Percentiles rank a stretch among this genome's conserved stretches.
These are phyloP conservation scores for Carnegiea gigantea DNA, from an alignment of 179 eudicot species.

Conservation along the genomic window DNA sequence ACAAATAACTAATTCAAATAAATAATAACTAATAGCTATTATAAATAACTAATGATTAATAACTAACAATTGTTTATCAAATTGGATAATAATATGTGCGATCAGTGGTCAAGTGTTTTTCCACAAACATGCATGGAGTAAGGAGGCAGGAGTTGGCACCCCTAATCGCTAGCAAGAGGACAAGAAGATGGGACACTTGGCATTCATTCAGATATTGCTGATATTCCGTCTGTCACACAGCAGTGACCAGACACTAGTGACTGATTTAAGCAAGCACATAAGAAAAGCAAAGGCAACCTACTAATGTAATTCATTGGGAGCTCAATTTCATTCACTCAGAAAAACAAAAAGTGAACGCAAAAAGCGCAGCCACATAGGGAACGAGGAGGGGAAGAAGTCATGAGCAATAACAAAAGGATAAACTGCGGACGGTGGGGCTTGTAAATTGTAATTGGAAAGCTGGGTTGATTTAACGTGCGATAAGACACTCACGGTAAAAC, in stretches of 20 bases:
- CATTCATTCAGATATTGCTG: background rate
- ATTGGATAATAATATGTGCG: too few relatives aligned
- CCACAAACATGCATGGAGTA: background rate
- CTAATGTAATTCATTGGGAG: constrained; percentile 11
- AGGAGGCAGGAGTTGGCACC: background rate
- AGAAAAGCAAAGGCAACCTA: background rate
- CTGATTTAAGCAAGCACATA: background rate
- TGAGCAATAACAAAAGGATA: too few relatives aligned
- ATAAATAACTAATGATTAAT: too few relatives aligned
- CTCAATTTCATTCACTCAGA: background rate
- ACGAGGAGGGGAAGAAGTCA: background rate
- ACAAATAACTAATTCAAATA: too few relatives aligned
- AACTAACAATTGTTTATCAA: too few relatives aligned
- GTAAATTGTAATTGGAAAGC: background rate
- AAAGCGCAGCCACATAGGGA: background rate
- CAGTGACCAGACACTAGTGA: background rate
- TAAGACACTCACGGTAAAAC: background rate
- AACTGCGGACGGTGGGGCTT: background rate
- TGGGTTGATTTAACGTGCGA: constrained; percentile 3
- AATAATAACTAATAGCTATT: too few relatives aligned
- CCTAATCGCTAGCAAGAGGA: background rate
- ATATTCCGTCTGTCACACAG: background rate
- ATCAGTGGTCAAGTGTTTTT: too few relatives aligned
- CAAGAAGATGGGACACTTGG: constrained; percentile 5
- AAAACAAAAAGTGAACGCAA: too few relatives aligned